These are phyloP conservation scores for Nemania serpens DNA, from an alignment of 2,329 filamentous ascomycete species.

Conservation along the genomic window DNA sequence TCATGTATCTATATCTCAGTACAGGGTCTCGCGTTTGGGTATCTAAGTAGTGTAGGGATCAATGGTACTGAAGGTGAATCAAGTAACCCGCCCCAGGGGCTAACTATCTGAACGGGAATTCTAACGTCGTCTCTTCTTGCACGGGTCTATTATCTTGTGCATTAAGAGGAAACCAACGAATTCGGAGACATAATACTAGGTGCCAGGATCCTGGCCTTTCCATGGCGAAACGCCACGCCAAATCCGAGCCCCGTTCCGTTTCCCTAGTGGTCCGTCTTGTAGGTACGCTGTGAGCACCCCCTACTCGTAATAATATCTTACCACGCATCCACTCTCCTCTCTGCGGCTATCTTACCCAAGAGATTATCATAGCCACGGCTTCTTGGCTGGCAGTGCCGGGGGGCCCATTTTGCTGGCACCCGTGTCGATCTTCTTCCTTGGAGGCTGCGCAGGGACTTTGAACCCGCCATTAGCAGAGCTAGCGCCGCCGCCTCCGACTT, in stretches of 20 bases:
- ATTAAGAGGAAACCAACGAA: neutral
- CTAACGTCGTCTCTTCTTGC: neutral
- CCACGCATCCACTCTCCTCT: neutral
- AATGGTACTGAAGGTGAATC: constrained; percentile 4
- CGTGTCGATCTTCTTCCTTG: constrained; percentile 72
- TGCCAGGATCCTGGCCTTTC: neutral
- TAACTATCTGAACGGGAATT: neutral
- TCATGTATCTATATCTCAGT: neutral
- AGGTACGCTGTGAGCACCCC: no score
- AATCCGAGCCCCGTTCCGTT: constrained; percentile 8
- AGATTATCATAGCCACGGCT: constrained; percentile 22
- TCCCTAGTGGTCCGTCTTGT: neutral
- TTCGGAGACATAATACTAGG: neutral
- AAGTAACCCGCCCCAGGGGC: neutral
- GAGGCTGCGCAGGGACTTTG: constrained; percentile 69
- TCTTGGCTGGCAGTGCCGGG: constrained; percentile 37
- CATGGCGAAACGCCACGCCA: constrained; percentile 17
- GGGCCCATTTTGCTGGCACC: constrained; percentile 58
- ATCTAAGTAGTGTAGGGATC: neutral
- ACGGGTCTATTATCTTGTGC: no score
- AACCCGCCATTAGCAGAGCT: constrained; percentile 63
- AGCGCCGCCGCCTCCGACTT: constrained; percentile 59
- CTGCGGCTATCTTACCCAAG: neutral
- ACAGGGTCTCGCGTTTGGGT: neutral
- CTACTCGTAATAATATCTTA: neutral